These are phyloP conservation scores for Clavispora asparagi DNA, from an alignment of 805 yeast species.

Conservation along the genomic window DNA sequence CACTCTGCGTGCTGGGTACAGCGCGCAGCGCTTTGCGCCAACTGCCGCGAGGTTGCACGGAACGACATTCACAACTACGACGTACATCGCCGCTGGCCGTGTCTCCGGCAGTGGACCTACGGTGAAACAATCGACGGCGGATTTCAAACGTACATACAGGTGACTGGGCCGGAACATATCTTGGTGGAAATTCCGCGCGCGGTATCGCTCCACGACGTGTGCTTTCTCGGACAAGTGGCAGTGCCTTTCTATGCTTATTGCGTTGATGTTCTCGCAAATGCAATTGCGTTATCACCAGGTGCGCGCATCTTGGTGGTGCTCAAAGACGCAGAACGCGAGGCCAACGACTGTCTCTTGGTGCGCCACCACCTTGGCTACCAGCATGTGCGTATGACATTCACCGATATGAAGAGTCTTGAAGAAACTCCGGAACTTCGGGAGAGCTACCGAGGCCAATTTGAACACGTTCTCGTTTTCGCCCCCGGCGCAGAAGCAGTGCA, in stretches of 20 bases:
- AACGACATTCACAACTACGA: slow-evolving; percentile 6
- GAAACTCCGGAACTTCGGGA: slow-evolving; percentile 1
- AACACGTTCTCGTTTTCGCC: slow-evolving; percentile 12
- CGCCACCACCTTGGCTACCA: slow-evolving; percentile 21
- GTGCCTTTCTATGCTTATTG: slow-evolving; percentile 31
- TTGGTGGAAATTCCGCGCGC: slow-evolving; percentile 25
- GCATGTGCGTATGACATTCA: slow-evolving; percentile 11
- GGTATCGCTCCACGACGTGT: slow-evolving; percentile 33
- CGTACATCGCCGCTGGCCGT: slow-evolving; percentile 15
- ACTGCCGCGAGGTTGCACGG: slow-evolving; percentile 12
- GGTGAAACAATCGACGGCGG: slow-evolving; percentile 37
- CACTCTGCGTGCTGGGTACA: slow-evolving; percentile 29
- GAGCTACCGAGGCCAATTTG: slow-evolving; percentile 7
- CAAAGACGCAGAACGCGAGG: slow-evolving; percentile 23
- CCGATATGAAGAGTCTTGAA: slow-evolving; percentile 6
- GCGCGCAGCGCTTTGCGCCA: slow-evolving; percentile 12
- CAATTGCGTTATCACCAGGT: background rate
- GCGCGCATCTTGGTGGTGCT: slow-evolving; percentile 24
- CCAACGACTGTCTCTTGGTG: slow-evolving; percentile 36
- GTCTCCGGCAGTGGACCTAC: slow-evolving; percentile 20
- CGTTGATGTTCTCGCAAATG: slow-evolving; percentile 12
- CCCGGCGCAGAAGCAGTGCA: slow-evolving; percentile 2
- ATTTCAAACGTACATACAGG: slow-evolving; percentile 30
- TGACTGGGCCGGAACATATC: slow-evolving; percentile 20
- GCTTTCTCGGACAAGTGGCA: slow-evolving; percentile 28